Percentiles rank a stretch among this genome's conserved stretches.
Conservation (phyloP, 2,329 filamentous ascomycete species). For the Monosporascus sp. region DNA sequence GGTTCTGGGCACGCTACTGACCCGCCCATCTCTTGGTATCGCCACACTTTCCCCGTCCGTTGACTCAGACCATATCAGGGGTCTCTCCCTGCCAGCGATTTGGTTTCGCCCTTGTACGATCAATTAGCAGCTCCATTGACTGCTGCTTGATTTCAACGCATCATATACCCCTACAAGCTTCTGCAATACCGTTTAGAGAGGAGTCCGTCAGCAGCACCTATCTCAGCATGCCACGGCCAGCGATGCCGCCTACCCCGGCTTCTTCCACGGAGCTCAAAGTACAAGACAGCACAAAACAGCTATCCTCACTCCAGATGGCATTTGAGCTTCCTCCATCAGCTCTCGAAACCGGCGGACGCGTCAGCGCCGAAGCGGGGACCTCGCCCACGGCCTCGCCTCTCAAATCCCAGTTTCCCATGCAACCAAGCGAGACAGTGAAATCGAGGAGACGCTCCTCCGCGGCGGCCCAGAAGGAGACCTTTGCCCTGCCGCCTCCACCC, state of each 20-base stretch:
- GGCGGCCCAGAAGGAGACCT: conserved; percentile 53
- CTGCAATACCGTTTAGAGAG: background rate
- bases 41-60: background rate
- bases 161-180: background rate
- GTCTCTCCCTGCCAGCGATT: background rate
- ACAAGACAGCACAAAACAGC: conserved; percentile 59
- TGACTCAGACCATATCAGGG: background rate
- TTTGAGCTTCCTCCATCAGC: conserved; percentile 77
- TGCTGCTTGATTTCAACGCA: background rate
- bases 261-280: conserved; percentile 76
- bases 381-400: conserved; percentile 24
- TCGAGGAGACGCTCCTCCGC: conserved; percentile 48
- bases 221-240: conserved; percentile 57
- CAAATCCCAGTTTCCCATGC: conserved; percentile 37
- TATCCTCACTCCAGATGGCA: conserved; percentile 57
- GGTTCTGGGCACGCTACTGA: background rate
- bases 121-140: background rate
- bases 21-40: background rate
- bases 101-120: background rate
- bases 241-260: conserved; percentile 68
- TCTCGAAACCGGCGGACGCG: conserved; percentile 43
- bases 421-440: conserved; percentile 44
- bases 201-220: background rate
- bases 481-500: conserved; percentile 84
- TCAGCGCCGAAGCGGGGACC: conserved; percentile 32